phyloP scores from a whole-genome alignment of 2,329 filamentous ascomycete species.

The Trichoderma harzianum region DNA sequence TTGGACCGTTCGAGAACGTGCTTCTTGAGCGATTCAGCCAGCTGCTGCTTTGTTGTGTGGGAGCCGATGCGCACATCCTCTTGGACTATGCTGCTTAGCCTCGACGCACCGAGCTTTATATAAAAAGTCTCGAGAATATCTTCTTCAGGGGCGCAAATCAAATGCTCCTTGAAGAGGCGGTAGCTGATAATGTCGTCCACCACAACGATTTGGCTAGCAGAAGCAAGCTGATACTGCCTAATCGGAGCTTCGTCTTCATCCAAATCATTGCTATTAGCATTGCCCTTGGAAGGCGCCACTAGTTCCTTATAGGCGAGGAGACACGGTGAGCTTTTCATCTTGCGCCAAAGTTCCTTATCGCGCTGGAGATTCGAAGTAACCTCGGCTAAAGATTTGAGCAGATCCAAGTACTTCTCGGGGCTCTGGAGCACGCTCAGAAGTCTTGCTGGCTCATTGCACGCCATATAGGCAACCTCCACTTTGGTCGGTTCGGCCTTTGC shows the following conservation, averaged over 20 bases:
- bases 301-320: conserved; percentile 82
- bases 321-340: conserved; percentile 72
- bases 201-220: conserved; percentile 69
- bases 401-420: conserved; percentile 79
- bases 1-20: conserved; percentile 84
- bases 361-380: conserved; percentile 66
- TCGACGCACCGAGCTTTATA: conserved; percentile 70
- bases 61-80: conserved; percentile 72
- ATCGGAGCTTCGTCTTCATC: conserved; percentile 64
- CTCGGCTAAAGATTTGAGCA: conserved; percentile 78
- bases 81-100: conserved; percentile 73
- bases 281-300: conserved; percentile 42
- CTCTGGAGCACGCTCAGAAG: conserved; percentile 77
- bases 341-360: conserved; percentile 73
- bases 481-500: conserved; percentile 90
- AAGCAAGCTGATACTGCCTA: conserved; percentile 74
- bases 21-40: conserved; percentile 68
- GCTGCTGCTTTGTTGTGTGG: conserved; percentile 61
- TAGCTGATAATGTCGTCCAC: conserved; percentile 88
- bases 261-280: conserved; percentile 41
- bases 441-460: conserved; percentile 79
- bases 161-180: conserved; percentile 77
- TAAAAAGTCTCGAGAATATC: conserved; percentile 85
- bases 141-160: conserved; percentile 87
- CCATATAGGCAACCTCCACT: conserved; percentile 74